phyloP scores from a whole-genome alignment of 208 protist species.

The Acanthamoeba triangularis region DNA sequence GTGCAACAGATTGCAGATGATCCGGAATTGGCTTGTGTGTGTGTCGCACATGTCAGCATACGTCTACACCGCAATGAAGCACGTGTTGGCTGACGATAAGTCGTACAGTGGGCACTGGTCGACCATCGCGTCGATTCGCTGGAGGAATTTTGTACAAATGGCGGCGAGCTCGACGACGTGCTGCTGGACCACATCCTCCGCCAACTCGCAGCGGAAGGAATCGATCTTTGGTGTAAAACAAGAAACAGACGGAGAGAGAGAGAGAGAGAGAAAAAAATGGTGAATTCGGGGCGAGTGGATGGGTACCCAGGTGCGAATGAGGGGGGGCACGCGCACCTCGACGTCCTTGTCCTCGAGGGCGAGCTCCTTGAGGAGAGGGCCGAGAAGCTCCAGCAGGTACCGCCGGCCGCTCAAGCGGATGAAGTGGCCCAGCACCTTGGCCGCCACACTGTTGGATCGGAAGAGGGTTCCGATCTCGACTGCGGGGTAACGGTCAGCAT shows the following conservation, averaged over 20 bases:
- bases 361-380: slow-evolving; percentile 46
- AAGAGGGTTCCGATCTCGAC: slow-evolving; percentile 65
- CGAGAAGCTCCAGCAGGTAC: slow-evolving; percentile 5
- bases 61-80: no score
- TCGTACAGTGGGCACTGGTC: slow-evolving; percentile 67
- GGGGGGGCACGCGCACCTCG: background rate
- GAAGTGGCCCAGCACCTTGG: slow-evolving; percentile 68
- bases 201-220: slow-evolving; percentile 54
- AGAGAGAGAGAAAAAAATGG: no score
- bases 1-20: slow-evolving; percentile 65
- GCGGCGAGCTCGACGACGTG: background rate
- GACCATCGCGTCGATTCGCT: slow-evolving; percentile 38
- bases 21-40: slow-evolving; percentile 44
- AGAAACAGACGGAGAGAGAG: no score
- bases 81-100: background rate
- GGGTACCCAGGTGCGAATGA: no score
- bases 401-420: slow-evolving; percentile 6
- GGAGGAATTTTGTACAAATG: slow-evolving; percentile 59
- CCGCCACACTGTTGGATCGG: slow-evolving; percentile 53
- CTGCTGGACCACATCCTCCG: slow-evolving; percentile 34
- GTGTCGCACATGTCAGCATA: background rate
- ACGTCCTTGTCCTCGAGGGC: slow-evolving; percentile 40
- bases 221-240: background rate
- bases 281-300: no score
- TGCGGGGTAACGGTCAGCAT: background rate